Conservation (phyloP, 805 yeast species). For the Metschnikowia dekortorum region DNA sequence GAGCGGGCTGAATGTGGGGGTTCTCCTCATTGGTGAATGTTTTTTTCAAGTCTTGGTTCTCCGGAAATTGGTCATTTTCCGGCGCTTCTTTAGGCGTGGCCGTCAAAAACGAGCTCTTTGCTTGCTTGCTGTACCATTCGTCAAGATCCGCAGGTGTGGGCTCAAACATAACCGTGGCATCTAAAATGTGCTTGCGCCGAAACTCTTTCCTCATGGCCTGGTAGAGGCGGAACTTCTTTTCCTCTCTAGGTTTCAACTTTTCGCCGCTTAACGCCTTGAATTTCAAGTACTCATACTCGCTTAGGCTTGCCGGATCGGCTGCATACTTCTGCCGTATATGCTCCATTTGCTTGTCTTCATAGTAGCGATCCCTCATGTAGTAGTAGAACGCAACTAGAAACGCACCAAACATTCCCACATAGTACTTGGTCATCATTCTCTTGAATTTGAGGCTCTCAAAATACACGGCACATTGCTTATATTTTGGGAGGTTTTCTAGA, state of each 20-base stretch:
- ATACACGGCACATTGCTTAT: conserved; percentile 38
- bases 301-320: conserved; percentile 33
- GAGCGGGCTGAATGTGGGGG: conserved; percentile 54
- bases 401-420: conserved; percentile 54
- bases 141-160: conserved; percentile 41
- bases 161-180: conserved; percentile 31
- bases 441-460: conserved; percentile 53
- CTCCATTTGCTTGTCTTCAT: conserved; percentile 58
- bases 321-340: conserved; percentile 35
- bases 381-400: conserved; percentile 56
- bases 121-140: conserved; percentile 37
- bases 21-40: conserved; percentile 34
- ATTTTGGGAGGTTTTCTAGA: conserved; percentile 29
- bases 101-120: conserved; percentile 19
- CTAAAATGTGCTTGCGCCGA: conserved; percentile 34
- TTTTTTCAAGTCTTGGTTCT: conserved; percentile 1
- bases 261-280: conserved; percentile 57
- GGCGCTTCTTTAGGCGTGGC: conserved; percentile 22
- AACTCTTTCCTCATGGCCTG: conserved; percentile 48
- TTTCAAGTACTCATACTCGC: conserved; percentile 62
- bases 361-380: conserved; percentile 63
- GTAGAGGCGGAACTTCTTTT: conserved; percentile 55
- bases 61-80: conserved; percentile 11
- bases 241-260: conserved; percentile 60
- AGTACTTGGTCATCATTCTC: conserved; percentile 54